Percentiles rank a stretch among this genome's conserved stretches.
These are phyloP conservation scores for Beauveria australis DNA, from an alignment of 2,329 filamentous ascomycete species.

Conservation along the genomic window DNA sequence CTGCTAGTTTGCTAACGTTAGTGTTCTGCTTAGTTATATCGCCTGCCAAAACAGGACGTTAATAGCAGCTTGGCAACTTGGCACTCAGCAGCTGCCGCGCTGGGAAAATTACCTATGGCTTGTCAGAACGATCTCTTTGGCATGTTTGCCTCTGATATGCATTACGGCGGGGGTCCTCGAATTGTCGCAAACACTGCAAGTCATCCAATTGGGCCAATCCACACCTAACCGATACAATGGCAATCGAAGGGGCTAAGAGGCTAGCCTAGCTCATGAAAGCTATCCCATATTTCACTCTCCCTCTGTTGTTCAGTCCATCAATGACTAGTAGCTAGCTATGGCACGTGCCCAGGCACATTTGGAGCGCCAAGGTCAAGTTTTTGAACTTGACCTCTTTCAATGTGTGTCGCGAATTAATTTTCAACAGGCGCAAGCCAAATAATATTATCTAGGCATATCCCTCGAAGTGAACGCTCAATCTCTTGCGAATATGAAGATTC, in stretches of 20 bases:
- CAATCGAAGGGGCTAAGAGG: background rate
- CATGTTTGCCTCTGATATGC: background rate
- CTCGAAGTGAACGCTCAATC: background rate
- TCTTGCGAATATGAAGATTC: conserved; percentile 41
- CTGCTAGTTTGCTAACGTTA: background rate
- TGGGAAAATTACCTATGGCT: background rate
- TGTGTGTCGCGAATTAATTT: background rate
- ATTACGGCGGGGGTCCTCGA: background rate
- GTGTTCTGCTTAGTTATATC: background rate
- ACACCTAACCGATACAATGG: background rate
- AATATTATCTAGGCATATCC: no score
- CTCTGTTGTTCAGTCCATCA: background rate
- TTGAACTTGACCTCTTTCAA: background rate
- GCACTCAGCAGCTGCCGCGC: background rate
- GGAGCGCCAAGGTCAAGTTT: background rate
- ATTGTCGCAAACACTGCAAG: background rate
- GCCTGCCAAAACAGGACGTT: background rate
- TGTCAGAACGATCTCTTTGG: background rate
- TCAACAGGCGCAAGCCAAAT: background rate
- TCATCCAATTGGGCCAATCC: no score
- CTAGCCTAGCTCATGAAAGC: background rate
- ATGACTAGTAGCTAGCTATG: background rate
- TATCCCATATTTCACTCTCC: background rate
- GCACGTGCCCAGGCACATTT: background rate
- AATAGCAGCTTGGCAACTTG: background rate